Percentiles rank a stretch among this genome's conserved stretches.
Conservation (phyloP, 2,329 filamentous ascomycete genomes). For the Colletotrichum karsti region DNA sequence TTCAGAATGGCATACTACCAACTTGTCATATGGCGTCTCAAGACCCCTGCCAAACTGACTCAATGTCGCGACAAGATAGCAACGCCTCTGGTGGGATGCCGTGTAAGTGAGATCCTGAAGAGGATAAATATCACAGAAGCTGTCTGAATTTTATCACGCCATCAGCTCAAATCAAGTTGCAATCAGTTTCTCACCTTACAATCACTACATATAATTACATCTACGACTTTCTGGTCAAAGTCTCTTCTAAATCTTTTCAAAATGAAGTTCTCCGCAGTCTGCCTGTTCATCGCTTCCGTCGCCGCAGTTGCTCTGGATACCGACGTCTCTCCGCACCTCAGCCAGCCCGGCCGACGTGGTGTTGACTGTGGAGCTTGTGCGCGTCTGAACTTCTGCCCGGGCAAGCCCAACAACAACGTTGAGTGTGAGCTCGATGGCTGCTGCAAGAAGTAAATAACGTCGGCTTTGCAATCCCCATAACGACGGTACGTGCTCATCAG, state of each 20-base stretch:
- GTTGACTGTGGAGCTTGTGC: conserved; percentile 18
- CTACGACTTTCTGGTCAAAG: conserved; percentile 11
- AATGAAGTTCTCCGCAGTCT: conserved; percentile 18
- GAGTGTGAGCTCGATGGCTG: conserved; percentile 23
- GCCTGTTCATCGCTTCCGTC: conserved; percentile 16
- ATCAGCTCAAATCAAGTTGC: background rate
- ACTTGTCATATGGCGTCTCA: background rate
- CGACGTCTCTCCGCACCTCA: conserved; percentile 4
- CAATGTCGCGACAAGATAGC: background rate
- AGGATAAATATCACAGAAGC: background rate
- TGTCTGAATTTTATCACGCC: too few relatives aligned
- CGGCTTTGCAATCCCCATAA: background rate
- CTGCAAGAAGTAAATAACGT: background rate
- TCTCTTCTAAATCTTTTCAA: background rate
- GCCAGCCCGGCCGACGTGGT: conserved; percentile 15
- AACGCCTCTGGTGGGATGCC: background rate
- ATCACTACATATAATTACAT: background rate
- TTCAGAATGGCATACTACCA: background rate
- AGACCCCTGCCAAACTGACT: background rate
- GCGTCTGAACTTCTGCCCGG: conserved; percentile 16
- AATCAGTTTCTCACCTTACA: background rate
- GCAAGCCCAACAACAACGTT: conserved; percentile 16
- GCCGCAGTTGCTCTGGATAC: conserved; percentile 19
- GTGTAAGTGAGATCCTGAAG: background rate
- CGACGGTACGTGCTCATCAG: background rate